These are phyloP conservation scores for Hypoxylon sp. DNA, from an alignment of 2,329 filamentous ascomycete genomes.

Conservation along the genomic window DNA sequence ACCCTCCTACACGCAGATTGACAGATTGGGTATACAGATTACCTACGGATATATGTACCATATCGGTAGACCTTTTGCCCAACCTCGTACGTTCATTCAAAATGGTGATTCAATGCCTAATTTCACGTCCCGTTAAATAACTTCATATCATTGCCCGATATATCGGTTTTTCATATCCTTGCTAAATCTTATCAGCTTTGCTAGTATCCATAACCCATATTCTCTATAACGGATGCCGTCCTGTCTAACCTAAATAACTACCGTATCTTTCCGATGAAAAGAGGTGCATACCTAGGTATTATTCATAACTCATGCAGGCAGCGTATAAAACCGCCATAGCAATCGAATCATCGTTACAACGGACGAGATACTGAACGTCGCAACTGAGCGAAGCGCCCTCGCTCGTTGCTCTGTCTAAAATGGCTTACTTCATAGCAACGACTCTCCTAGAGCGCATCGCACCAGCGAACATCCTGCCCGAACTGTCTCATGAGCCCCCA, in stretches of 20 bases:
- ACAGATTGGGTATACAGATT: no score
- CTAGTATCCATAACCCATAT: slow-evolving; percentile 5
- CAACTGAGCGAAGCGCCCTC: neutral
- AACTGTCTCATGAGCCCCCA: slow-evolving; percentile 86
- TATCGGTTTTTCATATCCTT: neutral
- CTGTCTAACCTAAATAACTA: slow-evolving; percentile 13
- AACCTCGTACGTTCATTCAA: slow-evolving; percentile 17
- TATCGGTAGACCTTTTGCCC: slow-evolving; percentile 13
- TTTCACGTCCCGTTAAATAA: slow-evolving; percentile 2
- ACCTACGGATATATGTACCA: no score
- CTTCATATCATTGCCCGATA: neutral
- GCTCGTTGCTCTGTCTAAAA: neutral
- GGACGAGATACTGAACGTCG: neutral
- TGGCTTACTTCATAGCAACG: slow-evolving; percentile 74
- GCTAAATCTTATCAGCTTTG: slow-evolving; percentile 3
- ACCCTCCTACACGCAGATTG: neutral
- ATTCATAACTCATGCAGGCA: neutral
- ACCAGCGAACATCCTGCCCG: slow-evolving; percentile 92
- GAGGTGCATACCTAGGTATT: neutral
- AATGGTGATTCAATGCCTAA: slow-evolving; percentile 13
- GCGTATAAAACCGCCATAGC: neutral
- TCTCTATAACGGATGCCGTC: slow-evolving; percentile 24
- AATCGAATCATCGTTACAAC: neutral
- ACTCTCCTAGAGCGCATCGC: slow-evolving; percentile 92
- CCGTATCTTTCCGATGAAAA: neutral